Conservation (phyloP, 257 asterid species). For the Coffea eugenioides region DNA sequence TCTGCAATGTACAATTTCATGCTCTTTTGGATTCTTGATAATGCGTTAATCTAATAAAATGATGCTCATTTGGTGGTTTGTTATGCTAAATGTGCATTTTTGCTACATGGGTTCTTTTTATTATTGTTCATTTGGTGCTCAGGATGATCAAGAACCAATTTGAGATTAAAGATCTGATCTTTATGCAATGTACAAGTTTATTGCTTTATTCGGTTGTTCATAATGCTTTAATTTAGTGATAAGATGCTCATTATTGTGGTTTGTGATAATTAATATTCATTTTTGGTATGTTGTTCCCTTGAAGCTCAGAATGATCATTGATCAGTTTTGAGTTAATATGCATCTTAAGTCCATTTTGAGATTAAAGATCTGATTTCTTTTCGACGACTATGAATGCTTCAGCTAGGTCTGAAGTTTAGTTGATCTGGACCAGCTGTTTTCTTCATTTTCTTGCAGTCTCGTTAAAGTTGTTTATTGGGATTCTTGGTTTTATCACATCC, state of each 20-base stretch:
- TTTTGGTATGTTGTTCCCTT: neutral
- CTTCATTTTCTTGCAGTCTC: neutral
- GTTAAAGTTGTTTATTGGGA: neutral
- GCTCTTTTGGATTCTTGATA: constrained; percentile 20
- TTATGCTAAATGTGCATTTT: neutral
- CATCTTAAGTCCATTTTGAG: neutral
- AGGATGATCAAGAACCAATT: neutral
- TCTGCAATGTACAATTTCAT: neutral
- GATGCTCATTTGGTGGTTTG: neutral
- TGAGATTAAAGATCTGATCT: neutral
- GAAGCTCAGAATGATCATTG: neutral
- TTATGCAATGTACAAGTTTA: neutral
- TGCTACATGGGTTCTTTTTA: neutral
- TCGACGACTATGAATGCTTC: neutral
- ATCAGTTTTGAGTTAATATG: neutral
- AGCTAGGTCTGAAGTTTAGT: neutral
- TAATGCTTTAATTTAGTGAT: constrained; percentile 12
- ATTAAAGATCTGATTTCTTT: constrained; percentile 32
- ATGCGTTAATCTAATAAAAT: constrained; percentile 1
- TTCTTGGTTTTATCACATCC: constrained; percentile 14
- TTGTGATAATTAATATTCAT: neutral
- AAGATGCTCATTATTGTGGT: neutral
- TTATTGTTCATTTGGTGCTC: neutral
- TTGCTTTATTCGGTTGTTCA: neutral
- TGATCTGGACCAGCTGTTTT: neutral